phyloP scores from a whole-genome alignment of 177 flowering plant species.

The Telopea speciosissima region DNA sequence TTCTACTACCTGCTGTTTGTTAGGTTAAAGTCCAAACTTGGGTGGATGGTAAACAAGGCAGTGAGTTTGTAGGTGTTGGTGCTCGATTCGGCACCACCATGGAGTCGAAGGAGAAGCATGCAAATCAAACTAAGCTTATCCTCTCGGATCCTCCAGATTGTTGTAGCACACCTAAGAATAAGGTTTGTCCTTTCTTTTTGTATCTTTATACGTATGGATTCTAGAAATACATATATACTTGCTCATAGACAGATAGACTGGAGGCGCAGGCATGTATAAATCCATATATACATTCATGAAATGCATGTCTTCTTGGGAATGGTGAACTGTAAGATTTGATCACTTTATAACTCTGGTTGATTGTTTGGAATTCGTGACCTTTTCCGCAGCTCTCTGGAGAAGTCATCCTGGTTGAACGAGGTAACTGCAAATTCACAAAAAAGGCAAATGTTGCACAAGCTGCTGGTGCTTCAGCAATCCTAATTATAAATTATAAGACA shows the following conservation, averaged over 20 bases:
- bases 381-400: conserved; percentile 61
- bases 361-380: conserved; percentile 4
- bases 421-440: conserved; percentile 78
- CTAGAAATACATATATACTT: too few relatives aligned
- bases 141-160: conserved; percentile 83
- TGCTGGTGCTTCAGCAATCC: conserved; percentile 87
- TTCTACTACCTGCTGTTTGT: conserved; percentile 3
- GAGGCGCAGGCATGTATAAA: background rate
- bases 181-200: conserved; percentile 38
- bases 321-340: background rate
- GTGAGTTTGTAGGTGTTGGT: conserved; percentile 92
- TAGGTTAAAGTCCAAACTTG: conserved; percentile 95
- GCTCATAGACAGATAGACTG: too few relatives aligned
- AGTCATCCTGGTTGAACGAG: conserved; percentile 79
- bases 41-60: conserved; percentile 56
- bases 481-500: conserved; percentile 67
- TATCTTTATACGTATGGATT: background rate
- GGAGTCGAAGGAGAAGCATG: conserved; percentile 93
- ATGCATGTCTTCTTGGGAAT: background rate
- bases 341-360: background rate
- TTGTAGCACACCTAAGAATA: conserved; percentile 59
- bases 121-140: conserved; percentile 50
- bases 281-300: background rate
- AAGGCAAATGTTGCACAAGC: conserved; percentile 83
- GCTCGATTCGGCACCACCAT: conserved; percentile 91